These are phyloP conservation scores for Boeremia lycopersici DNA, from an alignment of 2,329 filamentous ascomycete genomes.

Conservation along the genomic window DNA sequence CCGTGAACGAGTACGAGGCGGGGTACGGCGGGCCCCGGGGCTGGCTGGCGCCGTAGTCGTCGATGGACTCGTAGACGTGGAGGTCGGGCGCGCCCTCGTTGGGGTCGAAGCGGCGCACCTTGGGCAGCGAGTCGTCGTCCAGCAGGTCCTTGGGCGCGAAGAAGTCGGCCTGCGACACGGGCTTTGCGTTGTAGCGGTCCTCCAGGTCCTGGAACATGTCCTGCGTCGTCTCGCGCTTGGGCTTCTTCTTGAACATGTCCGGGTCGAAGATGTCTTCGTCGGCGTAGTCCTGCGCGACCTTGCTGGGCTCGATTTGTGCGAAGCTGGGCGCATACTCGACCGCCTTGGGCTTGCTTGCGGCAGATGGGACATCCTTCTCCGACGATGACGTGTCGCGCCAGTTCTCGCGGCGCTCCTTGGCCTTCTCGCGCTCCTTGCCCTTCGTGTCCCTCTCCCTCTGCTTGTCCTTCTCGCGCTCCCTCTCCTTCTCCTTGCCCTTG, in stretches of 20 bases:
- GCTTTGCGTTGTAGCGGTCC: slow-evolving; percentile 48
- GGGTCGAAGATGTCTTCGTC: slow-evolving; percentile 56
- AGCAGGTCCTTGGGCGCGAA: slow-evolving; percentile 54
- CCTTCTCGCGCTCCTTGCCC: slow-evolving; percentile 20
- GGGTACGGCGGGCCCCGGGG: slow-evolving; percentile 45
- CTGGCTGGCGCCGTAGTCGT: slow-evolving; percentile 40
- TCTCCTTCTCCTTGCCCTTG: slow-evolving; percentile 20
- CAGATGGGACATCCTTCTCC: slow-evolving; percentile 4
- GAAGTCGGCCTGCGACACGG: slow-evolving; percentile 53
- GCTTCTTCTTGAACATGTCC: slow-evolving; percentile 52
- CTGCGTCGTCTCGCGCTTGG: slow-evolving; percentile 48
- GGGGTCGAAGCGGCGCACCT: slow-evolving; percentile 45
- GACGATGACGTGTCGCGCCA: slow-evolving; percentile 12
- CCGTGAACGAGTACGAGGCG: slow-evolving; percentile 46
- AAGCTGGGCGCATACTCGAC: slow-evolving; percentile 24
- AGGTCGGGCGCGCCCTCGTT: slow-evolving; percentile 54
- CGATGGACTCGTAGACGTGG: slow-evolving; percentile 50
- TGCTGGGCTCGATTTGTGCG: slow-evolving; percentile 38
- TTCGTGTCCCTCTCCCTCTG: not conserved
- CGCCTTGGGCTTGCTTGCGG: slow-evolving; percentile 21
- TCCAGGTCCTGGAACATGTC: slow-evolving; percentile 53
- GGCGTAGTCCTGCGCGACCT: slow-evolving; percentile 41
- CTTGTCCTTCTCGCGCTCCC: slow-evolving; percentile 21
- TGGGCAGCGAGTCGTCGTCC: slow-evolving; percentile 46
- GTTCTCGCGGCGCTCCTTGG: slow-evolving; percentile 17